These are phyloP conservation scores for Hypoxylon trugodes DNA, from an alignment of 495 filamentous ascomycete species.

Conservation along the genomic window DNA sequence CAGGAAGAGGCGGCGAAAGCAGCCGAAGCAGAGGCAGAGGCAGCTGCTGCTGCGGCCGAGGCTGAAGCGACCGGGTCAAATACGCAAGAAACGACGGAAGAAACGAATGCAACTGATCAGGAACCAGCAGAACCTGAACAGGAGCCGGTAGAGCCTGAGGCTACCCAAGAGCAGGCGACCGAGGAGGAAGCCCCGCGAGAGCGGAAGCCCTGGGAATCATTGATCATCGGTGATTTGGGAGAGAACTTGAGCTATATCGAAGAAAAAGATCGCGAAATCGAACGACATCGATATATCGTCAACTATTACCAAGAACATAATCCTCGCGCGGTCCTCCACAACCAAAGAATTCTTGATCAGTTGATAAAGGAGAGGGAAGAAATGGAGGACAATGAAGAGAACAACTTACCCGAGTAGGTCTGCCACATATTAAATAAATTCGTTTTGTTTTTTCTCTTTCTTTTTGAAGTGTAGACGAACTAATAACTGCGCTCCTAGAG, in stretches of 20 bases:
- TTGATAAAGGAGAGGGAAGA: conserved; percentile 43
- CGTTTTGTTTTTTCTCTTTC: not conserved
- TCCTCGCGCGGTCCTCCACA: conserved; percentile 33
- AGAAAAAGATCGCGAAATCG: conserved; percentile 50
- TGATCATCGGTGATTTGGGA: conserved; percentile 42
- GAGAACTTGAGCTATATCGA: conserved; percentile 53
- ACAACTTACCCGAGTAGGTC: conserved; percentile 50
- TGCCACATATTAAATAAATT: not conserved
- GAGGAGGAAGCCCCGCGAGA: not conserved
- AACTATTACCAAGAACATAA: conserved; percentile 45
- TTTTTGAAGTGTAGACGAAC: too few species aligned
- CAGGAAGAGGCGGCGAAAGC: not conserved
- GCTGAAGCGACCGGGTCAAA: not conserved
- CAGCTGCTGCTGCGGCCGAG: not conserved
- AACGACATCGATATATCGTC: conserved; percentile 45
- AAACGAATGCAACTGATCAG: conserved; percentile 4
- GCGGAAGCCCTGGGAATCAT: conserved; percentile 42
- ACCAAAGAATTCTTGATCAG: conserved; percentile 40
- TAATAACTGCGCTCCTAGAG: conserved; percentile 26
- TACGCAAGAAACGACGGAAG: not conserved
- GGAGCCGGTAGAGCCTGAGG: not conserved
- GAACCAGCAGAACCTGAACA: not conserved
- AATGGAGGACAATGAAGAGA: conserved; percentile 51
- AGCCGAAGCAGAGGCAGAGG: not conserved
- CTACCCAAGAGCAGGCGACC: too few species aligned